These are phyloP conservation scores for Sesbania bispinosa DNA, from an alignment of 306 rosid genomes.

Conservation along the genomic window DNA sequence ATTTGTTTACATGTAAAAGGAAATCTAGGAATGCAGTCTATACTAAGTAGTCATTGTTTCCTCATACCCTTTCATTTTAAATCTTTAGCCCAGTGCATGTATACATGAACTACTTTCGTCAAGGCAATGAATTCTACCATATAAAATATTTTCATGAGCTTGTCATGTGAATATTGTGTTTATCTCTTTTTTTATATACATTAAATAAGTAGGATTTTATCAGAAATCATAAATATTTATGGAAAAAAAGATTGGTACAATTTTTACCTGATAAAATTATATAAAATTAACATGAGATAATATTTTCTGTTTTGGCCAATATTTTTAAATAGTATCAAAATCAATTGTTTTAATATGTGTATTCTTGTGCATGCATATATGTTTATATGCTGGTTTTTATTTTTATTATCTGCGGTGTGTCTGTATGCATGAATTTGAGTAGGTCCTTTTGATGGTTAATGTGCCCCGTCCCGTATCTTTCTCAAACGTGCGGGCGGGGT, in stretches of 20 bases:
- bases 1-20: not conserved
- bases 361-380: not conserved
- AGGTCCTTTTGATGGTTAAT: conserved; percentile 18
- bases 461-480: conserved; percentile 27
- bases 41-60: not conserved
- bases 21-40: not conserved
- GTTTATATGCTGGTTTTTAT: not conserved
- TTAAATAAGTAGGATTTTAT: not conserved
- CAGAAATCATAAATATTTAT: not conserved
- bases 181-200: not conserved
- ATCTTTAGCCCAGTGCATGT: not conserved
- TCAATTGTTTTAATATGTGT: not conserved
- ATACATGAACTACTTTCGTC: not conserved
- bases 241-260: not conserved
- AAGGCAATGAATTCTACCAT: not conserved
- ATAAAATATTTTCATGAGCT: too few relatives aligned
- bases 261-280: not conserved
- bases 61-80: not conserved
- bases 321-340: not conserved
- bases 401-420: not conserved
- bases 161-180: not conserved
- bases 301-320: not conserved
- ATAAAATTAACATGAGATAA: not conserved
- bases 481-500: conserved; percentile 28
- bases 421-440: conserved; percentile 31